phyloP scores from a whole-genome alignment of 1,284 basidiomycete genomes.

The Heliocybe sulcata region DNA sequence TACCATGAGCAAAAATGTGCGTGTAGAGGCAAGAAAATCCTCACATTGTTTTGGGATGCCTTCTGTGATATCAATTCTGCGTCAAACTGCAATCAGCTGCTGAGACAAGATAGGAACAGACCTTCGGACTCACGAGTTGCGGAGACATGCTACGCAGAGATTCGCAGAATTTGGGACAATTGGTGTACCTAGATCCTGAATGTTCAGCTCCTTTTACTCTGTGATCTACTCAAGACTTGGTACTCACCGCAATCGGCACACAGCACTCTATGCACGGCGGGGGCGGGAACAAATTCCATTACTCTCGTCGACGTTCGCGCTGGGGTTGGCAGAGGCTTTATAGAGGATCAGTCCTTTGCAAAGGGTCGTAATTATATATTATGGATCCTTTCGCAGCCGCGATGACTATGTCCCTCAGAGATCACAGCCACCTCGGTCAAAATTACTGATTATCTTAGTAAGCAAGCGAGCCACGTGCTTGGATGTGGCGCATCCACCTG shows the following conservation, averaged over 20 bases:
- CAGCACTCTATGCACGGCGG: slow-evolving; percentile 69
- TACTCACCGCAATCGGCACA: slow-evolving; percentile 76
- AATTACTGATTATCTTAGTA: not conserved
- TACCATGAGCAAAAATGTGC: slow-evolving; percentile 4
- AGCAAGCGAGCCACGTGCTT: not conserved
- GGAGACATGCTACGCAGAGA: slow-evolving; percentile 86
- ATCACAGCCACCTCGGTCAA: not conserved
- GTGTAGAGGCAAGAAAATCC: slow-evolving; percentile 9
- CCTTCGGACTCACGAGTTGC: slow-evolving; percentile 64
- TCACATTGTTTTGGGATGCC: slow-evolving; percentile 94
- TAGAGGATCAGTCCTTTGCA: too few species aligned
- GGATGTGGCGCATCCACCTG: not conserved
- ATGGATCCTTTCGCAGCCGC: not conserved
- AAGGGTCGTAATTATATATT: not conserved
- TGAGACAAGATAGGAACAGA: not conserved
- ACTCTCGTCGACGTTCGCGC: not conserved
- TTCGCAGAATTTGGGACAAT: slow-evolving; percentile 96
- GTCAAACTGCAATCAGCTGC: slow-evolving; percentile 8
- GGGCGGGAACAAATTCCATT: slow-evolving; percentile 72
- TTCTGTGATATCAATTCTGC: slow-evolving; percentile 93
- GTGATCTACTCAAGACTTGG: not conserved
- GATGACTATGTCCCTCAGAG: not conserved
- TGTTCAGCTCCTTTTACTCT: not conserved
- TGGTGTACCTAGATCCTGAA: slow-evolving; percentile 65
- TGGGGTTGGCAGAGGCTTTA: too few species aligned